A percentile compares a stretch with the other conserved stretches of the same genome.
Evolutionary conservation across 2,329 filamentous ascomycete genomes (phyloP).

Genomic region (Nemania abortiva): DNA sequence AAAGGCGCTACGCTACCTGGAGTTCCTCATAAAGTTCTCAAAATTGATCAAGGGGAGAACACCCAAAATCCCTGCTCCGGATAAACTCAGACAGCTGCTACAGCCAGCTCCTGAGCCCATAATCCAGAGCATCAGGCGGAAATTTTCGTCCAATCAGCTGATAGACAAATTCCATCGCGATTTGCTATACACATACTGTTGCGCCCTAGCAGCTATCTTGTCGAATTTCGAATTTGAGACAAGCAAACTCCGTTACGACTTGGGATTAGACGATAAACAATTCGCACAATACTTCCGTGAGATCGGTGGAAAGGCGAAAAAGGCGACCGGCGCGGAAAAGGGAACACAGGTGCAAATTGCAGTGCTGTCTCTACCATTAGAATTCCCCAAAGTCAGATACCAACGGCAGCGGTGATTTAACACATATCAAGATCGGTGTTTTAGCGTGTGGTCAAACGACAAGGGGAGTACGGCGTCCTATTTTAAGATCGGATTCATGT

Average conservation of each 20-base stretch:
- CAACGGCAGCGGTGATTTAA: slow-evolving; percentile 39
- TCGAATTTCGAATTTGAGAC: slow-evolving; percentile 81
- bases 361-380: slow-evolving; percentile 79
- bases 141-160: slow-evolving; percentile 73
- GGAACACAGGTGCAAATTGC: slow-evolving; percentile 70
- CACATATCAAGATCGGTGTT: neutral
- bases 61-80: slow-evolving; percentile 68
- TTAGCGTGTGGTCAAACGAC: slow-evolving; percentile 1
- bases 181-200: slow-evolving; percentile 78
- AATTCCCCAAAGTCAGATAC: slow-evolving; percentile 76
- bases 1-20: slow-evolving; percentile 71
- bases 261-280: slow-evolving; percentile 77
- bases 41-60: slow-evolving; percentile 61
- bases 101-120: slow-evolving; percentile 71
- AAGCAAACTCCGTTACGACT: slow-evolving; percentile 75
- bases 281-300: slow-evolving; percentile 80
- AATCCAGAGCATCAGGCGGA: slow-evolving; percentile 74
- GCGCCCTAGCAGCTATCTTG: slow-evolving; percentile 76
- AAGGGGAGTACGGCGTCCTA: neutral
- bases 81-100: slow-evolving; percentile 70
- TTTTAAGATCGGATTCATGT: neutral
- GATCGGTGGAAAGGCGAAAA: slow-evolving; percentile 76
- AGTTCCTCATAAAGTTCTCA: slow-evolving; percentile 68
- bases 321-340: slow-evolving; percentile 71
- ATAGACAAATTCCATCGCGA: slow-evolving; percentile 80